Evolutionary conservation across 2,329 filamentous ascomycete genomes (phyloP), one percentile per base, ranked within the genome.

Genomic region (Phialocephala sp.): DNA sequence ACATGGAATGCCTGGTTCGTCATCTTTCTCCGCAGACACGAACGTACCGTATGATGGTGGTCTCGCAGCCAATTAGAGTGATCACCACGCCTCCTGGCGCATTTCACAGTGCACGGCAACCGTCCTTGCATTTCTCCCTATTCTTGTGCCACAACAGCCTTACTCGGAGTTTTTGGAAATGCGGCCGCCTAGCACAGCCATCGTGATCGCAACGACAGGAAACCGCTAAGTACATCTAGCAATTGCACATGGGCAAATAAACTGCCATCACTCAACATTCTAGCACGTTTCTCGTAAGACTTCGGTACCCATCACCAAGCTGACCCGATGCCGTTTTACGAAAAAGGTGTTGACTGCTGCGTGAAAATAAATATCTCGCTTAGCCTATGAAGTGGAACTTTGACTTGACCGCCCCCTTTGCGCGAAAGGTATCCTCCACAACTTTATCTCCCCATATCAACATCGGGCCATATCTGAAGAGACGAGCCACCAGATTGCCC

Each of bases 381-480:
- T 22, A 50, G 45, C 45, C 45, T 27, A 6, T 50, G 45, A 18
- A 18, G 18, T 12, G 45, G 45, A 50, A 45, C n/a, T 50, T 54
- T n/a, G 22, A 54, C 24, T 24, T 15, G 47, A 32, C 47, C 24
- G 24, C 24, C 50, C 50, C 50, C 50, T 54, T 54, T 54, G 50
- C 24, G 27, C 22, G 24, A 54, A 45, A 50, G 45, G 20, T 32
- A 22, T 54, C 50, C 24, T 54, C 50, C 50, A 54, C 50, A 54
- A 54, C 50, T 32, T 39, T 39, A 41, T 57, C 55, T 41, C 18
- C 55, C 55, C 37, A 14, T 57, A n/a, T 57, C 55, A 37, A 4
- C 55, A 20, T 24, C 55, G 24, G 35, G 32, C 39, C 14, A 37
- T 57, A 57, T 35, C n/a, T 22, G 35, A 57, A 35, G 11, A 57